Evolutionary conservation across 495 filamentous ascomycete genomes (phyloP).

Genomic region (Letharia columbiana): DNA sequence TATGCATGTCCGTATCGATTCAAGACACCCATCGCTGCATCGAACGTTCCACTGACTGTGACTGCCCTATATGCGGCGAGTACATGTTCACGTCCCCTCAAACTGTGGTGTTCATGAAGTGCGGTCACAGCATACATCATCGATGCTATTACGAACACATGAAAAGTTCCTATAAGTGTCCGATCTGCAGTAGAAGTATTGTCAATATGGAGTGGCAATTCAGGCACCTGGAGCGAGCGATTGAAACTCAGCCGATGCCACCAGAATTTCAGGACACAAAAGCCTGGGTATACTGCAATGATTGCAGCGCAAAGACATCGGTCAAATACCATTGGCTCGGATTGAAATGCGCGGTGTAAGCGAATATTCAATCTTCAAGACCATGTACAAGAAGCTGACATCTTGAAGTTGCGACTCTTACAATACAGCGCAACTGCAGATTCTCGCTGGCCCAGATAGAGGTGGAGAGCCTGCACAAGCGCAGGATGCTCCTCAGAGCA

Average conservation of each 20-base stretch:
- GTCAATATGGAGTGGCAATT: conserved; percentile 97
- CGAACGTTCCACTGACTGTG: conserved; percentile 86
- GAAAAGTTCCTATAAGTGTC: conserved; percentile 83
- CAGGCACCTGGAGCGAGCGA: conserved; percentile 74
- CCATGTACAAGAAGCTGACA: conserved; percentile 21
- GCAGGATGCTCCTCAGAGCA: conserved; percentile 25
- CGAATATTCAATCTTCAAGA: neutral
- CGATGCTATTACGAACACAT: conserved; percentile 79
- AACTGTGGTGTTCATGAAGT: conserved; percentile 86
- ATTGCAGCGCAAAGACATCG: conserved; percentile 78
- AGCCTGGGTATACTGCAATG: conserved; percentile 83
- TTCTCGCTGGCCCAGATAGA: conserved; percentile 41
- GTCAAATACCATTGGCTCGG: conserved; percentile 93
- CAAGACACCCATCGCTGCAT: conserved; percentile 84
- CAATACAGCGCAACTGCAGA: conserved; percentile 67
- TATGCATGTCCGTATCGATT: conserved; percentile 80
- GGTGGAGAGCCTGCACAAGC: conserved; percentile 25
- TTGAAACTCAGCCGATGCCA: conserved; percentile 88
- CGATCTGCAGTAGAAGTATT: conserved; percentile 86
- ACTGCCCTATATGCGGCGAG: conserved; percentile 96
- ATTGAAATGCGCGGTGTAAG: conserved; percentile 71
- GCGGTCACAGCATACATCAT: conserved; percentile 91
- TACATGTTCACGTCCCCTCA: conserved; percentile 94
- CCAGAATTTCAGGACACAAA: conserved; percentile 67
- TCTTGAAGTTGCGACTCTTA: conserved; percentile 59